Evolutionary conservation across 2,329 filamentous ascomycete genomes (phyloP), one percentile per base, ranked within the genome.

Genomic region (Ascochyta lentis): DNA sequence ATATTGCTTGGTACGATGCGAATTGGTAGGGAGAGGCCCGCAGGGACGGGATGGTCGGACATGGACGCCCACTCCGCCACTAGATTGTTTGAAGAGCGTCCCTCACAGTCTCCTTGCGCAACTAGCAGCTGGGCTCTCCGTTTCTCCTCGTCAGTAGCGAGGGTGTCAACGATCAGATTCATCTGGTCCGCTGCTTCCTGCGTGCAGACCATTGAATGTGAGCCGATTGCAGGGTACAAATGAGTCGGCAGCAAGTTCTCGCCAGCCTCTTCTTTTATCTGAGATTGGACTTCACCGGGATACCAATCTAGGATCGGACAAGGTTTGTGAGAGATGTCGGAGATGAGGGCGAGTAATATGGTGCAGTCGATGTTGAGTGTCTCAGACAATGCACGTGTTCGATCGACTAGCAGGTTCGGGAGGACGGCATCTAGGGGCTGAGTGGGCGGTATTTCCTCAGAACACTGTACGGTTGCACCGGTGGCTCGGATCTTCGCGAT

Each of bases 341-440:
- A 91, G 1, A 89, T 84, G 2, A 92, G 78, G 4, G 89, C 89
- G 5, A 93, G 82, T 6, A 93, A 80, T 42, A 91, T 84, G 1
- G 89, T 91, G 49, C 85, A 87, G 71, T 89, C 86, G 51, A 89
- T 81, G 65, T 89, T 87, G 26, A 88, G 65, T 0, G 74, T 78
- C 2, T 76, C 59, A 1, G 80, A 77, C 27, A 81, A 72, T 5
- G 63, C 62, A 3, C 73, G 65, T 6, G 74, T 77, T 7, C 70
- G 69, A 57, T 79, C 74, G 29, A 76, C 65, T 22, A 77, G 69
- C 37, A 82, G 60, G 10, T 68, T 63, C 7, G 71, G 60, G 6
- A 74, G 60, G 4, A 71, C 70, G 0, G 59, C 46, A 1, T 62
- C 45, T 10, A 77, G 54, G 2, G 68, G 60, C 10, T 60, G 64